Conservation (phyloP, 148 eudicot genomes). For the Camellia lanceoleosa region DNA sequence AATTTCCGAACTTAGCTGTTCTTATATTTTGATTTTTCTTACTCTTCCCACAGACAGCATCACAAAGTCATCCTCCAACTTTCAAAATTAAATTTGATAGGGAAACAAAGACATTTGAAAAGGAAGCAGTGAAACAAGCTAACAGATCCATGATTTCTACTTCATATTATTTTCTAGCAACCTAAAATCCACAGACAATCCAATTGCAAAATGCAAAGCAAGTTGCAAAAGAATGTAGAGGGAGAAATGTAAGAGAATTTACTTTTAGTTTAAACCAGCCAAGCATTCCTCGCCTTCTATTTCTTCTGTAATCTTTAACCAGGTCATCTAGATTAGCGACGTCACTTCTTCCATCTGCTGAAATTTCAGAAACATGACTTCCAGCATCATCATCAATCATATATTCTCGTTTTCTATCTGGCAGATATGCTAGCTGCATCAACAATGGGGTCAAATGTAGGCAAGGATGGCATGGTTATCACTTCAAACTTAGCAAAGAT, state of each 20-base stretch:
- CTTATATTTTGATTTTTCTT: no score
- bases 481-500: neutral
- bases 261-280: constrained; percentile 46
- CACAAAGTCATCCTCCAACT: neutral
- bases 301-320: constrained; percentile 38
- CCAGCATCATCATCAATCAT: constrained; percentile 39
- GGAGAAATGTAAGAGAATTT: constrained; percentile 4
- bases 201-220: neutral
- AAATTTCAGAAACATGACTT: constrained; percentile 37
- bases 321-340: constrained; percentile 31
- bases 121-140: neutral
- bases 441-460: neutral
- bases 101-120: neutral
- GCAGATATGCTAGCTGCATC: constrained; percentile 42
- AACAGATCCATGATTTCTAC: neutral
- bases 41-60: no score
- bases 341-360: constrained; percentile 26
- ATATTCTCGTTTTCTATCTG: constrained; percentile 39
- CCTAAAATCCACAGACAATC: neutral
- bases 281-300: constrained; percentile 41
- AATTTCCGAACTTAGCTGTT: no score
- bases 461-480: neutral
- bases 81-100: neutral
- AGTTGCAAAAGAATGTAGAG: constrained; percentile 7
- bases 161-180: neutral